Percentiles rank a stretch among this genome's conserved stretches.
phyloP scores from a whole-genome alignment of 495 filamentous ascomycete species.

The Annulohypoxylon bovei region DNA sequence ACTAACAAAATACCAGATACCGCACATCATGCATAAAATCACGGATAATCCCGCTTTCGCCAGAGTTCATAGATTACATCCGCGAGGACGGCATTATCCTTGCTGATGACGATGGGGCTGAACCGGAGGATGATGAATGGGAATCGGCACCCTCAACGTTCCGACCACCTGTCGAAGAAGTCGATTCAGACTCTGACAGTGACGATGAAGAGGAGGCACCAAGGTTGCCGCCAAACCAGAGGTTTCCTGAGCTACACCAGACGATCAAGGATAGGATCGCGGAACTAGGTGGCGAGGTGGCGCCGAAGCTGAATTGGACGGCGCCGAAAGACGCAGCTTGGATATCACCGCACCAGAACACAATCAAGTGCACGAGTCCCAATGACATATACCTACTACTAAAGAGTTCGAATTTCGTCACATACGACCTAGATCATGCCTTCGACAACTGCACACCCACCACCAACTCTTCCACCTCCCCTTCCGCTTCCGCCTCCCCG shows the following conservation, averaged over 20 bases:
- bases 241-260: slow-evolving; percentile 75
- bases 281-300: slow-evolving; percentile 81
- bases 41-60: slow-evolving; percentile 77
- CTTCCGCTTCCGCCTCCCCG: slow-evolving; percentile 48
- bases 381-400: slow-evolving; percentile 94
- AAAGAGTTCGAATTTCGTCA: slow-evolving; percentile 92
- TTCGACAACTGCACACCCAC: slow-evolving; percentile 78
- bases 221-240: slow-evolving; percentile 53
- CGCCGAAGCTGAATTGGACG: slow-evolving; percentile 97
- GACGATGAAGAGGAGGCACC: slow-evolving; percentile 48
- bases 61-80: slow-evolving; percentile 83
- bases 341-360: slow-evolving; percentile 87
- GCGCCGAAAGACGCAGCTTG: slow-evolving; percentile 96
- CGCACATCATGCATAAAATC: slow-evolving; percentile 84
- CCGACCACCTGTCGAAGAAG: slow-evolving; percentile 46
- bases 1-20: slow-evolving; percentile 61
- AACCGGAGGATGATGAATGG: slow-evolving; percentile 60
- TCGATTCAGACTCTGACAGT: slow-evolving; percentile 55
- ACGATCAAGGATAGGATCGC: slow-evolving; percentile 78
- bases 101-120: slow-evolving; percentile 63
- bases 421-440: slow-evolving; percentile 91
- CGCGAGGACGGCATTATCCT: slow-evolving; percentile 93
- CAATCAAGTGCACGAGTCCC: slow-evolving; percentile 82
- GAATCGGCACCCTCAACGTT: slow-evolving; percentile 49
- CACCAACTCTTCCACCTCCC: slow-evolving; percentile 48